phyloP scores from a whole-genome alignment of 2,329 filamentous ascomycete species.

The Geosmithia morbida region DNA sequence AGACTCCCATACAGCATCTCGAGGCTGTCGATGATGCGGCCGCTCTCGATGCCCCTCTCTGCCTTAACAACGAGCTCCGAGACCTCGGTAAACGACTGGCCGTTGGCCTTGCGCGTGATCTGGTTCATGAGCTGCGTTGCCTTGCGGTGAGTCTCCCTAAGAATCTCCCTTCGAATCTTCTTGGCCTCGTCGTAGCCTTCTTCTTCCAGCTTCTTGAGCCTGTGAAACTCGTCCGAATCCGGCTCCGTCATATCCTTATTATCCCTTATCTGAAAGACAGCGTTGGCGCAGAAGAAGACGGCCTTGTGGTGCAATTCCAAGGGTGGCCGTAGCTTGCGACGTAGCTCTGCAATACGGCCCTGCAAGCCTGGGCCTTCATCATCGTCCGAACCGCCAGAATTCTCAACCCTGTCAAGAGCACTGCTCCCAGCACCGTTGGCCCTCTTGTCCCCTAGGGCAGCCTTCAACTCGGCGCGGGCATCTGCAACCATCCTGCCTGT shows the following conservation, averaged over 20 bases:
- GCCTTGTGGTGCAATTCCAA: conserved; percentile 73
- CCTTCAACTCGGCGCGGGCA: conserved; percentile 45
- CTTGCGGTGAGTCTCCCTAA: conserved; percentile 35
- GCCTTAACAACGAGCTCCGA: conserved; percentile 38
- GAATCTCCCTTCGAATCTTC: conserved; percentile 58
- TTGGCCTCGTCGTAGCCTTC: conserved; percentile 70
- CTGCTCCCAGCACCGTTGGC: not conserved
- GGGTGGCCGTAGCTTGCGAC: conserved; percentile 52
- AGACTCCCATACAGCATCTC: conserved; percentile 50
- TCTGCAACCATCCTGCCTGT: conserved; percentile 41
- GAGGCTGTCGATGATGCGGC: conserved; percentile 49
- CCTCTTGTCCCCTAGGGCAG: conserved; percentile 24
- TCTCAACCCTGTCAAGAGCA: not conserved
- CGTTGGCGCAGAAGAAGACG: conserved; percentile 73
- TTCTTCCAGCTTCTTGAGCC: conserved; percentile 55
- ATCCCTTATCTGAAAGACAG: conserved; percentile 69
- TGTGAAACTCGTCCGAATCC: conserved; percentile 51
- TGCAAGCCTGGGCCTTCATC: conserved; percentile 16
- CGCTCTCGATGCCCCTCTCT: conserved; percentile 57
- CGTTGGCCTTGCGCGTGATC: conserved; percentile 36
- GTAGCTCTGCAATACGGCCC: conserved; percentile 38
- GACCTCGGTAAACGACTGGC: conserved; percentile 45
- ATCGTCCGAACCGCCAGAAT: conserved; percentile 10
- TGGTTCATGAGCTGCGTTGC: conserved; percentile 40
- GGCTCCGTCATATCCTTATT: conserved; percentile 48